Evolutionary conservation across 2,329 filamentous ascomycete species (phyloP), one percentile per base, ranked within the genome.

Genomic region (Aspergillaceae sp.): DNA sequence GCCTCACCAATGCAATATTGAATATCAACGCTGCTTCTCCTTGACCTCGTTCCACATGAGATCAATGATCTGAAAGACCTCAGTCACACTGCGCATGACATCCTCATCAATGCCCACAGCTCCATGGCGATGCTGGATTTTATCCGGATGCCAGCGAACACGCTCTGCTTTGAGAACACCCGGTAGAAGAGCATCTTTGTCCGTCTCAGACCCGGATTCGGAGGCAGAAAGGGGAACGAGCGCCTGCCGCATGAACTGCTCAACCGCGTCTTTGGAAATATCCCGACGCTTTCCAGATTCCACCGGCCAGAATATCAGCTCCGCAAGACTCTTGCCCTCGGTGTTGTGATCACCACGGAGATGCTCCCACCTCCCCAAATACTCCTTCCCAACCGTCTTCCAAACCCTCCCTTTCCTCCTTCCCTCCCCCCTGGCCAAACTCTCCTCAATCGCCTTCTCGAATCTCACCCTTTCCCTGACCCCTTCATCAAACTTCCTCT

Each of bases 71-170:
- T 97, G 91, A 60, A 97, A 98, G 7, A 95, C 83, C 5, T 86
- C 85, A 7, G 91, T 98, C 37, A 96, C 86, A 45, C 82, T 77
- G 60, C 80, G 81, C 76, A 94, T 83, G 3, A 86, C 80, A 3
- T 76, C 76, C 27, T 80, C 75, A 41, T 90, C 84, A 42, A 94
- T 80, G 9, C 75, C 73, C 48, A 79, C 71, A 0, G 78, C 80
- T 3, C 88, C 87, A 49, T 94, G 83, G 44, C 82, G 80, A 69
- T 96, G 92, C 72, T 96, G 88, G 46, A 97, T 86, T 74, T 97
- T 98, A 69, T 98, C 92, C 3, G 92, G 92, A 71, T 98, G 92
- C 92, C 92, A 98, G 10, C 89, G 77, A 11, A 97, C 83, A 43
- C 92, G 80, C 71, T 98, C 92, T 4, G 80, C 72, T 67, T 94